Conservation (phyloP, 1,284 basidiomycete genomes). For the Ustilago sp. region DNA sequence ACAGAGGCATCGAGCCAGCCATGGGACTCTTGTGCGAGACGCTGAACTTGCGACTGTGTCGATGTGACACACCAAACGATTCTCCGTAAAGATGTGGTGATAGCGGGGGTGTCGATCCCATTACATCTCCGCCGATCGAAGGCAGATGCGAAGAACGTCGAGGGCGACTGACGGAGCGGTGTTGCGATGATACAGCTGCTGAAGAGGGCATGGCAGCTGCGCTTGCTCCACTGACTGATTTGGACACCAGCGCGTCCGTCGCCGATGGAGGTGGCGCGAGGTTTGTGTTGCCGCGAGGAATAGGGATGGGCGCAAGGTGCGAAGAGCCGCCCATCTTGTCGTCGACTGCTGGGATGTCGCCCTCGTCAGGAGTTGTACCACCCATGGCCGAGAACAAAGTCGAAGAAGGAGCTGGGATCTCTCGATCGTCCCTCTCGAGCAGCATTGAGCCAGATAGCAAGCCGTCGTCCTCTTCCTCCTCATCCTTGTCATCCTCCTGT, state of each 20-base stretch:
- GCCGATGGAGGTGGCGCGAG: conserved; percentile 23
- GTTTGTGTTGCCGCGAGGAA: conserved; percentile 37
- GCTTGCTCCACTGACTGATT: conserved; percentile 18
- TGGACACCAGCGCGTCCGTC: conserved; percentile 17
- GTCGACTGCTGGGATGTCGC: conserved; percentile 60
- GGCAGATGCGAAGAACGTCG: conserved; percentile 52
- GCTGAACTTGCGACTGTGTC: conserved; percentile 48
- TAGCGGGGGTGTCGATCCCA: conserved; percentile 57
- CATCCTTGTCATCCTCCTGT: conserved; percentile 27
- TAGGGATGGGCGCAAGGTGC: conserved; percentile 53
- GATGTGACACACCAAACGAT: conserved; percentile 37
- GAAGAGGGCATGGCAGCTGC: conserved; percentile 14
- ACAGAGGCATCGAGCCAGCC: conserved; percentile 73
- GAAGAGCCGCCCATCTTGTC: conserved; percentile 55
- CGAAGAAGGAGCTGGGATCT: conserved; percentile 44
- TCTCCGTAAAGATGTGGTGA: conserved; percentile 59
- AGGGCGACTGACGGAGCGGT: conserved; percentile 40
- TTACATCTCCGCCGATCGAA: conserved; percentile 8
- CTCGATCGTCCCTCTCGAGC: conserved; percentile 45
- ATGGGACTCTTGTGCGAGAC: conserved; percentile 55
- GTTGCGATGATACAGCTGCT: conserved; percentile 13
- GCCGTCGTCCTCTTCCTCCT: conserved; percentile 33
- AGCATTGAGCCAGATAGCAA: conserved; percentile 45
- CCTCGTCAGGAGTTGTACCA: conserved; percentile 44
- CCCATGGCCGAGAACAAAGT: conserved; percentile 42